These are phyloP conservation scores for Medicago truncatula DNA, from an alignment of 306 rosid genomes.

Conservation along the genomic window MtrunA17r5.0-ANR NC_053045.1:7620001-7620500, in stretches of 20 bases:
- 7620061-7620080: neutral
- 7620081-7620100: neutral
- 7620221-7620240: neutral
- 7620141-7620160: rapidly evolving
- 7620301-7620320: neutral
- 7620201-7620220: rapidly evolving
- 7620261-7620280: neutral
- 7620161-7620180: neutral
- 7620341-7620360: neutral
- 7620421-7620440: neutral
- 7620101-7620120: neutral
- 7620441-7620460: constrained; percentile 1
- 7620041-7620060: rapidly evolving
- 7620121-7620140: constrained; percentile 9
- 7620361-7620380: neutral
- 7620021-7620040: constrained; percentile 22
- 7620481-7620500: neutral
- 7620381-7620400: neutral
- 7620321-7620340: neutral
- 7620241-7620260: neutral
- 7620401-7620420: neutral
- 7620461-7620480: neutral
- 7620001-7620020: neutral
- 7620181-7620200: neutral
- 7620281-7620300: neutral